Evolutionary conservation across 768 basidiomycete species (phyloP).

Genomic region (Rubroboletus pulcherrimus): DNA sequence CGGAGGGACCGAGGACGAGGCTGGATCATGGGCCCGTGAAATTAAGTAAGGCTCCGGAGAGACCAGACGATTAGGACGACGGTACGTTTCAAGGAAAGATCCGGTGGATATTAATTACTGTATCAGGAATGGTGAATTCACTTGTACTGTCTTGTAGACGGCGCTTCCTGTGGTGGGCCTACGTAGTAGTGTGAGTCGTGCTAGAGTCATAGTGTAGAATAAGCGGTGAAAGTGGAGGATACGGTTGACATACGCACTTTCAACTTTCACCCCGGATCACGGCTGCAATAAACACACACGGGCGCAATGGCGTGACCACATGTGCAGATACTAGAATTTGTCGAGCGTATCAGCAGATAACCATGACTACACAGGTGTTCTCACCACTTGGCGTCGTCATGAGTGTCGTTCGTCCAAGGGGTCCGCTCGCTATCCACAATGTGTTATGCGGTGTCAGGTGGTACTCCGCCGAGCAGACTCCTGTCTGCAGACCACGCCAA

Average conservation of each 20-base stretch:
- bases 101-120: conserved; percentile 6
- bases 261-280: neutral
- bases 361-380: conserved; percentile 15
- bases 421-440: no score
- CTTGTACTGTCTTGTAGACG: neutral
- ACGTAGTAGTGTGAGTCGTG: neutral
- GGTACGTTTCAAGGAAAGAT: conserved; percentile 20
- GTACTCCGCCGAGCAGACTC: neutral
- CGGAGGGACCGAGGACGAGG: neutral
- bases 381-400: neutral
- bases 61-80: neutral
- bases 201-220: neutral
- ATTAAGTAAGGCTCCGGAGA: conserved; percentile 8
- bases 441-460: no score
- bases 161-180: neutral
- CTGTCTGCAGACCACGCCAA: neutral
- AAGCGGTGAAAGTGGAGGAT: neutral
- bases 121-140: neutral
- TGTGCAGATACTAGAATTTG: neutral
- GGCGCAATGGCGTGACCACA: neutral
- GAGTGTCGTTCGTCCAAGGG: neutral
- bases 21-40: neutral
- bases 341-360: conserved; percentile 13
- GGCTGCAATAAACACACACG: neutral
- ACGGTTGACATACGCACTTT: neutral